phyloP scores from a whole-genome alignment of 352 stramenopile genomes.

The Globisporangium iwayamae region DNA sequence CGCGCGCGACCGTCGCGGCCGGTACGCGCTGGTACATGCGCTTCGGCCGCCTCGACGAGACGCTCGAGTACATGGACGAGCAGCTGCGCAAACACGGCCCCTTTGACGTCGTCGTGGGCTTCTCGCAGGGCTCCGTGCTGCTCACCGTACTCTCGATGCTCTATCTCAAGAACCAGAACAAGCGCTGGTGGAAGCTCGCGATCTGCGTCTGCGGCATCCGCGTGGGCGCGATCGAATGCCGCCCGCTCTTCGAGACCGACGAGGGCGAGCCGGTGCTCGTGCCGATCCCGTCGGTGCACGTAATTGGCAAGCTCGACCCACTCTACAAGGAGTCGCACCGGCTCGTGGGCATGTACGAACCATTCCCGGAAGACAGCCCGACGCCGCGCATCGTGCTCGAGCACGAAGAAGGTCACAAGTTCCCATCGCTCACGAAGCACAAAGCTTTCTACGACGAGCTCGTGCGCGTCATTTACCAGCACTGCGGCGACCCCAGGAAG shows the following conservation, averaged over 20 bases:
- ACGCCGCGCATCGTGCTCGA: constrained; percentile 28
- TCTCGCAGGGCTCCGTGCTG: constrained; percentile 44
- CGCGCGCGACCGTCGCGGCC: constrained; percentile 17
- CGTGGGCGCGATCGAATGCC: constrained; percentile 6
- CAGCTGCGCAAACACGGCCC: constrained; percentile 29
- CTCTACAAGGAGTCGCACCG: constrained; percentile 19
- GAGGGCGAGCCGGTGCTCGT: constrained; percentile 12
- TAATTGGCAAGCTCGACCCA: constrained; percentile 24
- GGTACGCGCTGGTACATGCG: constrained; percentile 18
- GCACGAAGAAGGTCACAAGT: constrained; percentile 43
- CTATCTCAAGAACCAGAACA: constrained; percentile 24
- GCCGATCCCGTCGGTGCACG: constrained; percentile 27
- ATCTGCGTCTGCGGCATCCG: constrained; percentile 31
- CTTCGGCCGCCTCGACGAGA: constrained; percentile 26
- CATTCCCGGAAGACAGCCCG: constrained; percentile 14
- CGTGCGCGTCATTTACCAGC: constrained; percentile 20
- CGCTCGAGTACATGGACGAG: constrained; percentile 30
- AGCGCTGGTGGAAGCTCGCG: constrained; percentile 33
- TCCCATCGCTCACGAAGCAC: constrained; percentile 29
- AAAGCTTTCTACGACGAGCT: constrained; percentile 25
- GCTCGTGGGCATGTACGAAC: constrained; percentile 24
- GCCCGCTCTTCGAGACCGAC: constrained; percentile 14
- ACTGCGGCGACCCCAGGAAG: constrained; percentile 19
- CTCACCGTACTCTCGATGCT: constrained; percentile 29
- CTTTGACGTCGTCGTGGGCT: constrained; percentile 44